A percentile compares a stretch with the other conserved stretches of the same genome.
phyloP scores from a whole-genome alignment of 441 rosid genomes.

The Kokia cookei region DNA sequence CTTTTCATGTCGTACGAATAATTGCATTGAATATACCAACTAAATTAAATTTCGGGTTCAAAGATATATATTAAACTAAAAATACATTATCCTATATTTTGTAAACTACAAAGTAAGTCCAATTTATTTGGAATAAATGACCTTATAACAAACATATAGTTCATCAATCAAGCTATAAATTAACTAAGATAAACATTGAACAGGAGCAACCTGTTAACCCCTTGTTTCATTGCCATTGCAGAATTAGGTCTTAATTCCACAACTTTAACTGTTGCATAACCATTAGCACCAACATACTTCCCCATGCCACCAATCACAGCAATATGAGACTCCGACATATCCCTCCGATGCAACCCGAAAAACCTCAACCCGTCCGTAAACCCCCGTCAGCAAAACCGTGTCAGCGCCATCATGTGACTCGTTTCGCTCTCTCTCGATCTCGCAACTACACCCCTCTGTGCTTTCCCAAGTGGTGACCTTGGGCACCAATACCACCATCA shows the following conservation, averaged over 20 bases:
- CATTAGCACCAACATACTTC: slow-evolving; percentile 43
- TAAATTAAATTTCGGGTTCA: neutral
- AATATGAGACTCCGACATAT: slow-evolving; percentile 37
- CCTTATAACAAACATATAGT: neutral
- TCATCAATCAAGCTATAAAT: neutral
- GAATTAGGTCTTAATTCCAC: neutral
- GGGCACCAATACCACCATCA: neutral
- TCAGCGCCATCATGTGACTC: slow-evolving; percentile 50
- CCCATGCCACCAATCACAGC: slow-evolving; percentile 55
- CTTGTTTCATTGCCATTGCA: slow-evolving; percentile 4
- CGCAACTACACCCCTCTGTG: slow-evolving; percentile 45
- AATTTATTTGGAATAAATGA: neutral
- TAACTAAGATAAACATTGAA: slow-evolving; percentile 36
- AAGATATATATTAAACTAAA: neutral
- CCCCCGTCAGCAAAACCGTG: slow-evolving; percentile 12
- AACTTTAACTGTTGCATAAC: slow-evolving; percentile 39
- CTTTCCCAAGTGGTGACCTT: slow-evolving; percentile 40
- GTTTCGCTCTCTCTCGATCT: slow-evolving; percentile 36
- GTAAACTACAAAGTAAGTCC: neutral
- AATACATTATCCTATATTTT: neutral
- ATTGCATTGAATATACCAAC: neutral
- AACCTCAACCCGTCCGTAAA: slow-evolving; percentile 35
- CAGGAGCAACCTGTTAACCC: slow-evolving; percentile 14
- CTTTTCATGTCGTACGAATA: neutral
- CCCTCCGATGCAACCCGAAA: slow-evolving; percentile 33